Evolutionary conservation across 1,284 basidiomycete genomes (phyloP).

Genomic region (Singerocomus inundabilis): DNA sequence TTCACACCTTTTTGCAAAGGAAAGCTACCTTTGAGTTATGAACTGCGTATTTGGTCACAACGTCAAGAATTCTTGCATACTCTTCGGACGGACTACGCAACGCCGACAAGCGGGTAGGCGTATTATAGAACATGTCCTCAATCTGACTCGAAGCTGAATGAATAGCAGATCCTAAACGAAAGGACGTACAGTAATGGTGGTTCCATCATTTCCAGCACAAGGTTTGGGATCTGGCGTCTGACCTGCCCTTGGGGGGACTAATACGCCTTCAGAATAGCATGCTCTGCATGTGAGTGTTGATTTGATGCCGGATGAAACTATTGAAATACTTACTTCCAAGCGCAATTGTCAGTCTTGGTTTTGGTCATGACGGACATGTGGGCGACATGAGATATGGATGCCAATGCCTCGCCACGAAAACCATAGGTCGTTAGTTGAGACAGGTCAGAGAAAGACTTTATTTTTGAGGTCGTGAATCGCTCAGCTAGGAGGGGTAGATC

Average conservation of each 20-base stretch:
- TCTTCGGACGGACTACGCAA: constrained; percentile 89
- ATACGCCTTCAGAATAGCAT: constrained; percentile 71
- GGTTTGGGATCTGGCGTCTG: constrained; percentile 77
- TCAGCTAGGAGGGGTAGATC: constrained; percentile 93
- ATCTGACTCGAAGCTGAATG: constrained; percentile 49
- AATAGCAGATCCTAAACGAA: not conserved
- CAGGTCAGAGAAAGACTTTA: constrained; percentile 86
- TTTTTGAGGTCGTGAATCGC: constrained; percentile 94
- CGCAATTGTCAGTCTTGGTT: constrained; percentile 75
- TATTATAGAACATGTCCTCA: constrained; percentile 96
- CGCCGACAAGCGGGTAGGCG: constrained; percentile 84
- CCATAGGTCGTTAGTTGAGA: constrained; percentile 90
- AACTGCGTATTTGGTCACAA: constrained; percentile 92
- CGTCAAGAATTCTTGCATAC: constrained; percentile 88
- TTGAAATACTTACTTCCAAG: constrained; percentile 75
- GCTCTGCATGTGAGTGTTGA: constrained; percentile 51
- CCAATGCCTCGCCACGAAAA: constrained; percentile 96
- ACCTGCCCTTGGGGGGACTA: constrained; percentile 69
- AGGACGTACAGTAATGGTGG: constrained; percentile 73
- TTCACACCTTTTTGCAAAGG: constrained; percentile 83
- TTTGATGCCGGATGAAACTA: not conserved
- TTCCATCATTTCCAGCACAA: constrained; percentile 94
- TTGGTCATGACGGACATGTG: constrained; percentile 90
- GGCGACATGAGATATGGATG: constrained; percentile 94
- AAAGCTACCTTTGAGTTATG: constrained; percentile 91